Evolutionary conservation across 2,329 filamentous ascomycete genomes (phyloP), one percentile per base, ranked within the genome.

Genomic region (Dactylellina leptospora): DNA sequence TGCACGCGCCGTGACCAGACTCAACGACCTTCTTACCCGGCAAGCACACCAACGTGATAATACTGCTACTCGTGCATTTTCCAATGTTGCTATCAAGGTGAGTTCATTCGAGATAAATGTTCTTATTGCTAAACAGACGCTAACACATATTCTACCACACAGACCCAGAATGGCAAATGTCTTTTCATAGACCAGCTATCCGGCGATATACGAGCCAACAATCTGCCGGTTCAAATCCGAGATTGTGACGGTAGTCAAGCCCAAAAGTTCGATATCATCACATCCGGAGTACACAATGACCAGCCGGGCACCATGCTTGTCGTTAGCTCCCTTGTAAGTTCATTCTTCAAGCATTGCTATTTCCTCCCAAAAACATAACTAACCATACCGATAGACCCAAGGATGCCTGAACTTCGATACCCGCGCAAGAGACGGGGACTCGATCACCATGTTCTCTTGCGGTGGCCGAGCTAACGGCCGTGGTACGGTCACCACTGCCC

Each of bases 361-460:
- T n/a, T n/a, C n/a, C n/a, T n/a, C n/a, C n/a, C n/a, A n/a, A n/a
- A n/a, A n/a, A n/a, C n/a, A n/a, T n/a, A n/a, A n/a, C 74, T 64
- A 20, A 38, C 4, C 4, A 18, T 38, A 2, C 6, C n/a, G 11
- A 36, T 48, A 81, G 79, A 87, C 85, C 0, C 82, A 86, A 77
- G 85, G 84, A 44, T 87, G 85, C 76, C 79, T 86, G 75, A 87
- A 85, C 78, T 85, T 86, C 72, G 85, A 87, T 74, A 80, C 82
- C 4, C n/a, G n/a, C n/a, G n/a, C n/a, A n/a, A n/a, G n/a, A n/a
- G n/a, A n/a, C n/a, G 80, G 84, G 3, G n/a, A 23, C 47, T 80
- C 84, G 18, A 78, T 80, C 0, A 84, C 36, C 11, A 79, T 87
- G 18, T 87, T 86, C 75, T 85, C 85, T 9, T 87, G 85, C 73